Conservation (phyloP, 345 rosid species). For the Nephelium lappaceum region DNA sequence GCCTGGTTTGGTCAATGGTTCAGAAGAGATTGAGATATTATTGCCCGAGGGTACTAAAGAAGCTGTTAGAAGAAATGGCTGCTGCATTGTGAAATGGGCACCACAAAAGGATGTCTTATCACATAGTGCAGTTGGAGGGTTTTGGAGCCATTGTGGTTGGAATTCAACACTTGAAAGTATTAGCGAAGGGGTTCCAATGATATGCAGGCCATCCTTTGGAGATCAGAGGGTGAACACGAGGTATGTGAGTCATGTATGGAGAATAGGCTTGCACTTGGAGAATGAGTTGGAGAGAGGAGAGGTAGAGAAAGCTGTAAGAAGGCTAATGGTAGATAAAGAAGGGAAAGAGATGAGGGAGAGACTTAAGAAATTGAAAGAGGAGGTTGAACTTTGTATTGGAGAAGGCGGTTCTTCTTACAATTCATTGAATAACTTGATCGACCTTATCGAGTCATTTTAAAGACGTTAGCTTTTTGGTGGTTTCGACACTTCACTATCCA, state of each 20-base stretch:
- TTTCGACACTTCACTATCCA: background rate
- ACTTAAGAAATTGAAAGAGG: slow-evolving; percentile 22
- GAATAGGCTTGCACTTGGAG: slow-evolving; percentile 27
- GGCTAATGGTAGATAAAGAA: slow-evolving; percentile 28
- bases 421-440: slow-evolving; percentile 9
- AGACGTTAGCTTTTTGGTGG: background rate
- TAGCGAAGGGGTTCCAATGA: slow-evolving; percentile 43
- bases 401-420: slow-evolving; percentile 28
- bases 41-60: slow-evolving; percentile 24
- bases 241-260: slow-evolving; percentile 33
- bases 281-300: slow-evolving; percentile 30
- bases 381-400: slow-evolving; percentile 10
- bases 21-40: slow-evolving; percentile 17
- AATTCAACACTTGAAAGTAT: slow-evolving; percentile 44
- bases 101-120: slow-evolving; percentile 42
- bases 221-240: slow-evolving; percentile 30
- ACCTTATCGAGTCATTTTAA: slow-evolving; percentile 14
- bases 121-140: slow-evolving; percentile 38
- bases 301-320: slow-evolving; percentile 20
- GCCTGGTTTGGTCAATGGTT: slow-evolving; percentile 29
- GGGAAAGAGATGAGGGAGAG: slow-evolving; percentile 31
- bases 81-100: slow-evolving; percentile 40
- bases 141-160: slow-evolving; percentile 52
- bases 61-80: slow-evolving; percentile 18
- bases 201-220: slow-evolving; percentile 40